Percentiles rank a stretch among this genome's conserved stretches.
phyloP scores from a whole-genome alignment of 805 yeast genomes.

The Cephaloascus fragrans region DNA sequence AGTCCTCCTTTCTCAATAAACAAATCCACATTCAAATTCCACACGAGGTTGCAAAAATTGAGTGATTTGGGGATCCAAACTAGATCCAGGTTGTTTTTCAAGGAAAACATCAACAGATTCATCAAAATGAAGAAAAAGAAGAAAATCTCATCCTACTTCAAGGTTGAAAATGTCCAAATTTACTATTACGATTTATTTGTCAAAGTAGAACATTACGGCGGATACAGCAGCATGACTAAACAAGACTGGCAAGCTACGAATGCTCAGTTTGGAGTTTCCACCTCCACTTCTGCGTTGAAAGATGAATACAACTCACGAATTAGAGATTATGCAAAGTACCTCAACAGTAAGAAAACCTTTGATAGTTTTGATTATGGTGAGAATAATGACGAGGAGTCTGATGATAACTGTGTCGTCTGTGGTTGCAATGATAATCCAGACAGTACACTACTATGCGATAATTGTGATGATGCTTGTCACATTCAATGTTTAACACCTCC shows the following conservation, averaged over 20 bases:
- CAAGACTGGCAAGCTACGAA: conserved; percentile 16
- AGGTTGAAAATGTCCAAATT: conserved; percentile 6
- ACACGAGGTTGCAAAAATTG: conserved; percentile 58
- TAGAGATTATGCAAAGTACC: conserved; percentile 21
- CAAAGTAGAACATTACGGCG: conserved; percentile 18
- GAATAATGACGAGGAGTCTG: conserved; percentile 17
- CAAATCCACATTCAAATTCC: conserved; percentile 44
- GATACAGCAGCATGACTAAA: conserved; percentile 7
- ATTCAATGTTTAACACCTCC: conserved; percentile 56
- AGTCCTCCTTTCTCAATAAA: conserved; percentile 47
- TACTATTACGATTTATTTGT: conserved; percentile 29
- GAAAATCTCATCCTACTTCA: background rate
- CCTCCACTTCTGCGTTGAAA: conserved; percentile 8
- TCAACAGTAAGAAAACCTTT: conserved; percentile 6
- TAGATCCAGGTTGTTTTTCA: conserved; percentile 54
- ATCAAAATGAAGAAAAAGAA: conserved; percentile 31
- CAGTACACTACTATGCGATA: conserved; percentile 54
- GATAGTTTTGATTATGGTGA: background rate
- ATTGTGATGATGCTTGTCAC: conserved; percentile 67
- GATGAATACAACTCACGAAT: conserved; percentile 15
- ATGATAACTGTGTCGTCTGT: conserved; percentile 39
- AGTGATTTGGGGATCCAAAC: conserved; percentile 55
- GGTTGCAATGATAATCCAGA: conserved; percentile 32
- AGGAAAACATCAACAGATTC: conserved; percentile 50
- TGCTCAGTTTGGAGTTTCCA: conserved; percentile 12